A percentile compares a stretch with the other conserved stretches of the same genome.
phyloP scores from a whole-genome alignment of 768 basidiomycete genomes.

The Mycena chlorophos region DNA sequence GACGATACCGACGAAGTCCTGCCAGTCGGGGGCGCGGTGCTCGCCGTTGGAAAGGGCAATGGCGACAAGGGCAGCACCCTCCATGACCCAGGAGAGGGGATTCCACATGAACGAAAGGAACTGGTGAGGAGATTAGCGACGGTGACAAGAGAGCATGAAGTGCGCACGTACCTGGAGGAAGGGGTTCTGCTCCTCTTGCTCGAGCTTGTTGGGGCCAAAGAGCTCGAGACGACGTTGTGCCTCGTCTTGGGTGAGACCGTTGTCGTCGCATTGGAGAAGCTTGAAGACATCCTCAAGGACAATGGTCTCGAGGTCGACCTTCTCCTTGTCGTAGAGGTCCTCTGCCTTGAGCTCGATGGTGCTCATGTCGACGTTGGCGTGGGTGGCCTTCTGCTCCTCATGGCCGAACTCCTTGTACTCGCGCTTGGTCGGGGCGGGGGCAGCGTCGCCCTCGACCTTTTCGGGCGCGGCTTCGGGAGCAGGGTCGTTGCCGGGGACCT shows the following conservation, averaged over 20 bases:
- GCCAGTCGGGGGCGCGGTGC: slow-evolving; percentile 86
- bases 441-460: slow-evolving; percentile 23
- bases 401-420: slow-evolving; percentile 88
- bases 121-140: slow-evolving; percentile 34
- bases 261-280: slow-evolving; percentile 86
- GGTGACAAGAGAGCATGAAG: slow-evolving; percentile 1
- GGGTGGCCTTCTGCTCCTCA: slow-evolving; percentile 64
- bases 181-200: slow-evolving; percentile 86
- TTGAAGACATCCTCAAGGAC: slow-evolving; percentile 96
- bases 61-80: slow-evolving; percentile 90
- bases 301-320: slow-evolving; percentile 97
- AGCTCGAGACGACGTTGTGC: slow-evolving; percentile 82
- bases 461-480: no score
- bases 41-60: slow-evolving; percentile 96
- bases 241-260: slow-evolving; percentile 76
- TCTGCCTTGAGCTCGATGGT: slow-evolving; percentile 90
- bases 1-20: slow-evolving; percentile 96
- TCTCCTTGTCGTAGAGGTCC: slow-evolving; percentile 97
- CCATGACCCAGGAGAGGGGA: slow-evolving; percentile 99
- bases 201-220: slow-evolving; percentile 95
- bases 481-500: slow-evolving; percentile 7
- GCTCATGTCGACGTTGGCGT: slow-evolving; percentile 87
- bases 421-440: slow-evolving; percentile 57
- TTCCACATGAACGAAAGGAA: slow-evolving; percentile 99
- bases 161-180: slow-evolving; percentile 82